phyloP scores from a whole-genome alignment of 2,329 filamentous ascomycete genomes.

The Clarireedia monteithiana region DNA sequence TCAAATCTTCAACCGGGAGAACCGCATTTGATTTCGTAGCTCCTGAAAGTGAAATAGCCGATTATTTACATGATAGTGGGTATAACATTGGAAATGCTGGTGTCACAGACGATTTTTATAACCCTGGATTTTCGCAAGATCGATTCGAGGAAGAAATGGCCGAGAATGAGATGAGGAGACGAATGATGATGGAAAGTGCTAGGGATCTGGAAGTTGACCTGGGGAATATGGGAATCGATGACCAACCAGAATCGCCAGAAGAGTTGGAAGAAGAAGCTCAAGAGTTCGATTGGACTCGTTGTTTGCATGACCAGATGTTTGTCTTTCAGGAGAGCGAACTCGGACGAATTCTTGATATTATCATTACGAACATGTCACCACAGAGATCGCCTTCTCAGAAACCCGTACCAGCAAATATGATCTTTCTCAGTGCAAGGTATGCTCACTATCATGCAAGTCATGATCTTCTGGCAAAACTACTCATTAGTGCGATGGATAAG shows the following conservation, averaged over 20 bases:
- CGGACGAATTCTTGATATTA: constrained; percentile 83
- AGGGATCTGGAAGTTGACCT: constrained; percentile 94
- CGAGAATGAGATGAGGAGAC: constrained; percentile 87
- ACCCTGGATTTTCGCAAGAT: constrained; percentile 83
- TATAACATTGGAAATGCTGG: constrained; percentile 80
- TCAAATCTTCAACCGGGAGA: constrained; percentile 87
- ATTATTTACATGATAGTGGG: constrained; percentile 88
- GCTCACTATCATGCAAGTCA: constrained; percentile 91
- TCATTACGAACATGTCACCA: constrained; percentile 97
- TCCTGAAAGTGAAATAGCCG: constrained; percentile 92
- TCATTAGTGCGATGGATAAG: constrained; percentile 84
- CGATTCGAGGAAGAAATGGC: constrained; percentile 96
- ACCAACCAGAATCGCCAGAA: constrained; percentile 78
- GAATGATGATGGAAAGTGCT: constrained; percentile 99
- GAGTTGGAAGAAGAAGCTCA: constrained; percentile 84
- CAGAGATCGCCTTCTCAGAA: constrained; percentile 96
- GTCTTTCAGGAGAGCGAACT: constrained; percentile 96
- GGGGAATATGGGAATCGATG: constrained; percentile 91
- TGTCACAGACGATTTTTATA: constrained; percentile 86
- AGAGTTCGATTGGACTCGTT: constrained; percentile 93
- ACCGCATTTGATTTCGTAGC: constrained; percentile 95
- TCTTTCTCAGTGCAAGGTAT: constrained; percentile 92
- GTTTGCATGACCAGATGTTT: constrained; percentile 98
- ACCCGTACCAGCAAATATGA: constrained; percentile 91
- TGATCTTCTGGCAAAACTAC: constrained; percentile 72